phyloP scores from a whole-genome alignment of 2,329 filamentous ascomycete species.

The Ophiostoma perfectum region DNA sequence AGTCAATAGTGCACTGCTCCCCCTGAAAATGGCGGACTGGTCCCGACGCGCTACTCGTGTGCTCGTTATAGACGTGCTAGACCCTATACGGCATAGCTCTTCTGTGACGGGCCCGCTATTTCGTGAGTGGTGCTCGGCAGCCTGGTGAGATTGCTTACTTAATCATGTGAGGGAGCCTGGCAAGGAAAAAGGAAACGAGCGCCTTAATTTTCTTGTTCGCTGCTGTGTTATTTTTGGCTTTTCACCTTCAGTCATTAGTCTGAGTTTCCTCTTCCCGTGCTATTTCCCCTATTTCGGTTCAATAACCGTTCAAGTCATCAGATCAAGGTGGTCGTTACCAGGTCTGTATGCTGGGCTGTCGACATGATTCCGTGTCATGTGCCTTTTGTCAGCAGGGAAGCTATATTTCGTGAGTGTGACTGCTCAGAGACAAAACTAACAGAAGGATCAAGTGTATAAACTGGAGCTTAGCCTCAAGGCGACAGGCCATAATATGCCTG shows the following conservation, averaged over 20 bases:
- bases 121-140: not conserved
- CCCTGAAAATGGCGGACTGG: constrained; percentile 10
- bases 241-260: too few relatives aligned
- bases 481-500: not conserved
- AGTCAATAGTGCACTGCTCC: not conserved
- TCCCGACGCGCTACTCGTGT: not conserved
- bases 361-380: not conserved
- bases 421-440: constrained; percentile 1
- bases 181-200: too few relatives aligned
- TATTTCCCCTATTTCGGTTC: too few relatives aligned
- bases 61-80: not conserved
- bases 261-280: too few relatives aligned
- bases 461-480: not conserved
- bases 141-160: constrained; percentile 9
- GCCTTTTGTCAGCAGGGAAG: not conserved
- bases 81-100: not conserved
- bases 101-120: not conserved
- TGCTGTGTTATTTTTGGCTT: too few relatives aligned
- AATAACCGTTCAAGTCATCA: too few relatives aligned
- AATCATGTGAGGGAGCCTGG: not conserved
- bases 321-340: too few relatives aligned
- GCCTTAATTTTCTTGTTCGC: too few relatives aligned
- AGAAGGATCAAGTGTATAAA: not conserved
- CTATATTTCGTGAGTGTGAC: not conserved
- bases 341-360: too few relatives aligned